Percentiles rank a stretch among this genome's conserved stretches.
phyloP scores from a whole-genome alignment of 2,329 filamentous ascomycete genomes.

The Elsinoe fawcettii region DNA sequence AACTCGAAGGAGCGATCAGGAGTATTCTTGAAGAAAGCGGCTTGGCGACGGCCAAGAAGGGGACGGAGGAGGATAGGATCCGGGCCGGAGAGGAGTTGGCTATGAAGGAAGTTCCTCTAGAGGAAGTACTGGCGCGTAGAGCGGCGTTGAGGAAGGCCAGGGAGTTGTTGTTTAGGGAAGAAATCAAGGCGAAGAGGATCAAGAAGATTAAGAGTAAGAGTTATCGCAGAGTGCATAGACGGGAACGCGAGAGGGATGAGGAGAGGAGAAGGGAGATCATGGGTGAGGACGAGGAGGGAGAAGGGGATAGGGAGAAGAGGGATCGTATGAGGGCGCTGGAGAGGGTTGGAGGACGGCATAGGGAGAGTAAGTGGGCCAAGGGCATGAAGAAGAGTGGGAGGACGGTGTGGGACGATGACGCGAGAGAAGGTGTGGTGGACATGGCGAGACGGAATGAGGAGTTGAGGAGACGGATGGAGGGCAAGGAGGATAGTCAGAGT shows the following conservation, averaged over 20 bases:
- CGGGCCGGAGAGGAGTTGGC: conserved; percentile 62
- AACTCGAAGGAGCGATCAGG: conserved; percentile 78
- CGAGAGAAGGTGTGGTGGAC: conserved; percentile 66
- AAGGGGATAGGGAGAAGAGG: conserved; percentile 56
- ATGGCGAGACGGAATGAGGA: conserved; percentile 79
- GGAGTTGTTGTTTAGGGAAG: conserved; percentile 80
- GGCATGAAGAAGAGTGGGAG: conserved; percentile 69
- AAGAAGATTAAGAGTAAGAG: conserved; percentile 99
- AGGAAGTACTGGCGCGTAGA: conserved; percentile 63
- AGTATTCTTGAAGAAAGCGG: conserved; percentile 87
- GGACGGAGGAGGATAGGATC: conserved; percentile 51
- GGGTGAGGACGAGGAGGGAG: conserved; percentile 52
- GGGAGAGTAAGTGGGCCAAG: conserved; percentile 90
- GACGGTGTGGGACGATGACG: conserved; percentile 82
- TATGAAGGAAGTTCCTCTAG: conserved; percentile 62
- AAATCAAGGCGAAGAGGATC: conserved; percentile 80
- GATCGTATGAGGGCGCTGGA: conserved; percentile 75
- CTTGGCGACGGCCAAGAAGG: conserved; percentile 49
- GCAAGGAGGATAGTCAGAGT: conserved; percentile 48
- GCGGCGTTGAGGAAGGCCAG: conserved; percentile 70
- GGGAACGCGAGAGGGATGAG: conserved; percentile 56
- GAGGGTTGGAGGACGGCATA: conserved; percentile 75
- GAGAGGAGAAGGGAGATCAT: conserved; percentile 49
- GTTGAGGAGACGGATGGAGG: conserved; percentile 69
- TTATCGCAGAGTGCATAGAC: conserved; percentile 85